These are phyloP conservation scores for Cyberlindnera petersonii DNA, from an alignment of 805 yeast genomes.

Conservation along the genomic window DNA sequence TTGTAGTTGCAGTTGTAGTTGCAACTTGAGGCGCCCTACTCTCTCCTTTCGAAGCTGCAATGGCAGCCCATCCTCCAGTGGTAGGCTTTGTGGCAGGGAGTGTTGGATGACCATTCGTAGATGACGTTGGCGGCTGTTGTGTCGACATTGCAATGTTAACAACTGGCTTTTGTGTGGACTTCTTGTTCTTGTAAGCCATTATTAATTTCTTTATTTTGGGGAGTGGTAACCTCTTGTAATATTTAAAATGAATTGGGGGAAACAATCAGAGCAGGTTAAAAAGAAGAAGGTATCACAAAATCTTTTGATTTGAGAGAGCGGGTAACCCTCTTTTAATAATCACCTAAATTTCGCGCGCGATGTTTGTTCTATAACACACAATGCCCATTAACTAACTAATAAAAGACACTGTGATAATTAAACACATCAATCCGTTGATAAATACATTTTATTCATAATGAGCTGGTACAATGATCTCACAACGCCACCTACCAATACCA, in stretches of 20 bases:
- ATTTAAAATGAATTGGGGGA: too few species aligned
- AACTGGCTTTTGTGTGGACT: not conserved
- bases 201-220: not conserved
- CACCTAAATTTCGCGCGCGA: too few species aligned
- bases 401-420: too few species aligned
- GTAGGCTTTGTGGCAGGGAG: not conserved
- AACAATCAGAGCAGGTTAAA: too few species aligned
- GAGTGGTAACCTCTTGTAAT: too few species aligned
- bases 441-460: not conserved
- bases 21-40: not conserved
- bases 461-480: constrained; percentile 13
- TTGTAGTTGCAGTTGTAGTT: not conserved
- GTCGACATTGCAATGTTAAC: not conserved
- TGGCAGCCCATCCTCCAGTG: constrained; percentile 23
- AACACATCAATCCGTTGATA: too few species aligned
- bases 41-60: constrained; percentile 17
- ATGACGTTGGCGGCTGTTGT: constrained; percentile 4
- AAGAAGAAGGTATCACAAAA: too few species aligned
- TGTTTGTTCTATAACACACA: too few species aligned
- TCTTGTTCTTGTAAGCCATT: constrained; percentile 7
- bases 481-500: constrained; percentile 1
- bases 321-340: too few species aligned
- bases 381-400: too few species aligned
- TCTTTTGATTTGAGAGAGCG: too few species aligned
- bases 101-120: too few species aligned